phyloP scores from a whole-genome alignment of 164 flowering plant species.

The Magnolia sinica region DNA sequence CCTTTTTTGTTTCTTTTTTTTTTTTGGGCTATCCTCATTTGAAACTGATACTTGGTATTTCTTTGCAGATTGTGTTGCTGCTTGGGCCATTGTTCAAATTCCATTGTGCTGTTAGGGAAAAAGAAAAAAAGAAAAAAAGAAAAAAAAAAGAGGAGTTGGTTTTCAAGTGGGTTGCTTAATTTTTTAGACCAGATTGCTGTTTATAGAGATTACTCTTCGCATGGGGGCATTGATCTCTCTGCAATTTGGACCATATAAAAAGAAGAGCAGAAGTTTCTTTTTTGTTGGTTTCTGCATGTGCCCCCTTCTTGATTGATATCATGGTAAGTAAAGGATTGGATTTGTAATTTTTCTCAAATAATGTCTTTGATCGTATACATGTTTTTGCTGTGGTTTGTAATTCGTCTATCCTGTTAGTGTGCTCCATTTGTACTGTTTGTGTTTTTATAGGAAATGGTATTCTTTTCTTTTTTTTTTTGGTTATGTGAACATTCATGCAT shows the following conservation, averaged over 20 bases:
- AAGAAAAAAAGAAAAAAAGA: background rate
- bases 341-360: conserved; percentile 14
- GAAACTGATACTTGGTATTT: background rate
- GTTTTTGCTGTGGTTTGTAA: background rate
- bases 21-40: background rate
- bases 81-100: conserved; percentile 6
- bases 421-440: conserved; percentile 1
- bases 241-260: conserved; percentile 3
- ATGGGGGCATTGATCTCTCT: conserved; percentile 12
- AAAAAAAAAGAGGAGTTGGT: background rate
- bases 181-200: conserved; percentile 1
- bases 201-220: background rate
- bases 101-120: conserved; percentile 5
- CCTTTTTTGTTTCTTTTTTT: background rate
- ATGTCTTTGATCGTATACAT: background rate
- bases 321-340: too few species aligned
- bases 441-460: conserved; percentile 6
- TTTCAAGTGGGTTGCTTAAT: conserved; percentile 3
- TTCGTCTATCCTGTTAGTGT: background rate
- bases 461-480: too few species aligned
- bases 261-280: conserved; percentile 23
- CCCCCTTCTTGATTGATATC: conserved; percentile 4
- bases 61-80: conserved; percentile 22
- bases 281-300: conserved; percentile 25
- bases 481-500: background rate